phyloP scores from a whole-genome alignment of 352 stramenopile species.

The Globisporangium cystogenes region DNA sequence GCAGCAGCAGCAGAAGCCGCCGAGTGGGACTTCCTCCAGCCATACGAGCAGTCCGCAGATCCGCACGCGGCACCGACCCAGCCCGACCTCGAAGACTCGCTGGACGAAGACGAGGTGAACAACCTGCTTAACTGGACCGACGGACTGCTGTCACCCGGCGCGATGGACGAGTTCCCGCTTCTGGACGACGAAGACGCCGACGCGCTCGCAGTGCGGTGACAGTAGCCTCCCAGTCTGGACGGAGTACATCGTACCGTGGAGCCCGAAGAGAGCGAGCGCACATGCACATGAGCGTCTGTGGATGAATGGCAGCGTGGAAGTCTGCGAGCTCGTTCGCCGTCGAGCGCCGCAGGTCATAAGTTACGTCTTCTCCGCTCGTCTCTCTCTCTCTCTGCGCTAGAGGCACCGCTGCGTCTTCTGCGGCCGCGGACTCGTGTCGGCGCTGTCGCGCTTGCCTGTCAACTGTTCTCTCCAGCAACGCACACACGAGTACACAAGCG shows the following conservation, averaged over 20 bases:
- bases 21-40: conserved; percentile 16
- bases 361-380: neutral
- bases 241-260: too few species aligned
- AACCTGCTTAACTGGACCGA: conserved; percentile 79
- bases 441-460: conserved; percentile 24
- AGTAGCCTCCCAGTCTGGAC: too few species aligned
- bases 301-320: neutral
- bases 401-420: conserved; percentile 22
- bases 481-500: too few species aligned
- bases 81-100: conserved; percentile 47
- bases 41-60: conserved; percentile 8
- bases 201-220: conserved; percentile 1
- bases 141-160: conserved; percentile 39
- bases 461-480: neutral
- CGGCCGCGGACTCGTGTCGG: conserved; percentile 19
- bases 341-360: neutral
- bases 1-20: neutral
- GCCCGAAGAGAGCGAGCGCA: neutral
- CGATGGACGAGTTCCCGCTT: conserved; percentile 34
- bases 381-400: neutral
- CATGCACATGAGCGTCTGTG: neutral
- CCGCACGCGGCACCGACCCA: neutral
- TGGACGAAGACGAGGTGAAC: conserved; percentile 77
- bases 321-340: neutral
- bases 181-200: conserved; percentile 28